Base-by-base conservation (phyloP, 2,329 filamentous ascomycete genomes). In the Taxawa tesnikishii region DNA sequence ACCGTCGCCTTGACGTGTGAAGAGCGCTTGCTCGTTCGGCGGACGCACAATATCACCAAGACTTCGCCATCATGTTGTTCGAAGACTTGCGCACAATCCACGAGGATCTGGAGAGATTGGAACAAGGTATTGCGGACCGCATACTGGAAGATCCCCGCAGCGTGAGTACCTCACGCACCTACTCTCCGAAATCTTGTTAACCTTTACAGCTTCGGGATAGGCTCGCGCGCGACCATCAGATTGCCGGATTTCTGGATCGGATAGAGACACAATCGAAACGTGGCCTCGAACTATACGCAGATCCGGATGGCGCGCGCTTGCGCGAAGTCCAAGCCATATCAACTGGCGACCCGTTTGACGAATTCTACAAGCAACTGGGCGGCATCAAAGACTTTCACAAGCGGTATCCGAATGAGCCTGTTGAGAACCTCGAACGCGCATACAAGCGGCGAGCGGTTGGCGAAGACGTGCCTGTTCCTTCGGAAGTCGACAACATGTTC, bases 21-120 rank as follows among this genome's bases (percentile, higher is more conserved):
- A n/a, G n/a, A n/a, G n/a, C n/a, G n/a, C n/a, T n/a, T n/a, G n/a
- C n/a, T n/a, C n/a, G n/a, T n/a, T n/a, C n/a, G n/a, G n/a, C n/a
- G n/a, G n/a, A n/a, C n/a, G n/a, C n/a, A n/a, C n/a, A n/a, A n/a
- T n/a, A n/a, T n/a, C n/a, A n/a, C n/a, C n/a, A n/a, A n/a, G n/a
- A n/a, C n/a, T n/a, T n/a, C n/a, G n/a, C 23, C 29, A 53, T 26
- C 23, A 75, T 94, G 85, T 65, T 93, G 45, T 63, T 94, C 42
- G 92, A 98, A 66, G 87, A 96, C 47, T 81, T 96, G 61, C 75
- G 90, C 47, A 85, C 83, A 50, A 74, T 94, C 47, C 87, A 94
- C 48, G 90, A 98, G 72, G 90, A 98, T 60, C 65, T 98, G 31
- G 90, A 98, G 68, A 79, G 90, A 42, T 72, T 98, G 38, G 90